phyloP scores from a whole-genome alignment of 495 filamentous ascomycete genomes.

The Xylaria castorea region DNA sequence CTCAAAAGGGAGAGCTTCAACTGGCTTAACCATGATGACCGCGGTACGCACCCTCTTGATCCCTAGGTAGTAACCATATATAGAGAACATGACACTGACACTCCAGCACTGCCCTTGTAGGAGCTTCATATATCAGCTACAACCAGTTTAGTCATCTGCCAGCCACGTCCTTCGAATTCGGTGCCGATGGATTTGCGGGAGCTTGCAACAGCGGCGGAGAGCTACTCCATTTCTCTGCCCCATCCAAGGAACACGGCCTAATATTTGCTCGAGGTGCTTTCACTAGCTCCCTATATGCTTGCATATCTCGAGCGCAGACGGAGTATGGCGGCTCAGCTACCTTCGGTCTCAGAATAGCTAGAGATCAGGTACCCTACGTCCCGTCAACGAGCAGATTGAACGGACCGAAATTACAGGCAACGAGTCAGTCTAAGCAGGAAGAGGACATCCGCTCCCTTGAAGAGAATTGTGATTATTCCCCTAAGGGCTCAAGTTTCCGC shows the following conservation, averaged over 20 bases:
- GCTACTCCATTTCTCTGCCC: slow-evolving; percentile 31
- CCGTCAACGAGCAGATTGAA: not conserved
- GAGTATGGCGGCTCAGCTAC: slow-evolving; percentile 6
- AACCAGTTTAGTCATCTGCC: slow-evolving; percentile 31
- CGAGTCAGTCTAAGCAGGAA: not conserved
- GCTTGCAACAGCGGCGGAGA: slow-evolving; percentile 36
- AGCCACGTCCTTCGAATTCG: slow-evolving; percentile 37
- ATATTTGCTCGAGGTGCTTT: slow-evolving; percentile 34
- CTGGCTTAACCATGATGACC: slow-evolving; percentile 6
- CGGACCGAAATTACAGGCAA: not conserved
- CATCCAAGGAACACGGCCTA: slow-evolving; percentile 27
- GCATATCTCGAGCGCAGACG: slow-evolving; percentile 30
- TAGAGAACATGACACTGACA: not conserved
- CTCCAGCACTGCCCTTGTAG: slow-evolving; percentile 17
- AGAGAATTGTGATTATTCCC: not conserved
- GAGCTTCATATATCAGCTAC: slow-evolving; percentile 35
- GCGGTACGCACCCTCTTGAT: not conserved
- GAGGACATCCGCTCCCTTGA: not conserved
- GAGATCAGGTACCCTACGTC: not conserved
- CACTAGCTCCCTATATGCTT: slow-evolving; percentile 29
- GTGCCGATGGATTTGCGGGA: slow-evolving; percentile 30
- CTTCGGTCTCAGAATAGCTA: not conserved
- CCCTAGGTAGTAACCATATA: not conserved
- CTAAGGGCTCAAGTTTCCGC: slow-evolving; percentile 26
- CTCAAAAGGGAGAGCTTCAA: not conserved